Evolutionary conservation across 805 yeast genomes (phyloP), one percentile per base, ranked within the genome.

Genomic region (Zygosaccharomyces rouxii): DNA sequence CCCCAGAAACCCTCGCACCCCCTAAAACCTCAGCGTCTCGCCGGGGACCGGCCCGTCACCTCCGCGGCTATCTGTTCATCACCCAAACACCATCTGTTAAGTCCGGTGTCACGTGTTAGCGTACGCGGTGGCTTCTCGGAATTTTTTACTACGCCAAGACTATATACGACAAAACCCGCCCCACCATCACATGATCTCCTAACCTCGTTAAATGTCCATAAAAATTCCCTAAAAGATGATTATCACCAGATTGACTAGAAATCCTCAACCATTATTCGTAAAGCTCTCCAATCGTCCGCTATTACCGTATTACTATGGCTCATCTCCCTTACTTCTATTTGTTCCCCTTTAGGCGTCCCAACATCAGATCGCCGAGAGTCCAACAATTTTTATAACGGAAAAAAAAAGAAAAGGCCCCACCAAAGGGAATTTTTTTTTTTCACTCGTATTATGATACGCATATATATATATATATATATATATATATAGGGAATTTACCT

Each of bases 361-460:
- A 33, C 37, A 33, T 33, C 9, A 33, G 37, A 33, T 40, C 43
- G 43, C 22, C 23, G 43, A 28, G 43, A 28, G 35, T 28, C 43
- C 43, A 40, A 40, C 43, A 40, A 40, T 40, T 40, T 40, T 40
- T 40, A 6, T 25, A 6, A 28, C 6, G 26, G 25, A 14, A 40
- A 40, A 40, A 28, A 31, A 40, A 40, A 40, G 7, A 23, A 31
- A 40, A 40, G 9, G 13, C 16, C 21, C 22, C 43, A 11, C 22
- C 33, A 26, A 40, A 28, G 43, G 43, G 35, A 40, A 28, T 25
- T 22, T 40, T 28, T 28, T 31, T 38, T 23, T 38, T 38, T 25
- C 30, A 38, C 21, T 19, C 25, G 28, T 22, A 16, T 21, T 30
- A 7, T 21, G 23, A n/a, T 25, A 16, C 22, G 13, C 16, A 31